Percentiles rank a stretch among this genome's conserved stretches.
phyloP scores from a whole-genome alignment of 371 early-diverging fungal species.

The Blyttiomyces sp. region DNA sequence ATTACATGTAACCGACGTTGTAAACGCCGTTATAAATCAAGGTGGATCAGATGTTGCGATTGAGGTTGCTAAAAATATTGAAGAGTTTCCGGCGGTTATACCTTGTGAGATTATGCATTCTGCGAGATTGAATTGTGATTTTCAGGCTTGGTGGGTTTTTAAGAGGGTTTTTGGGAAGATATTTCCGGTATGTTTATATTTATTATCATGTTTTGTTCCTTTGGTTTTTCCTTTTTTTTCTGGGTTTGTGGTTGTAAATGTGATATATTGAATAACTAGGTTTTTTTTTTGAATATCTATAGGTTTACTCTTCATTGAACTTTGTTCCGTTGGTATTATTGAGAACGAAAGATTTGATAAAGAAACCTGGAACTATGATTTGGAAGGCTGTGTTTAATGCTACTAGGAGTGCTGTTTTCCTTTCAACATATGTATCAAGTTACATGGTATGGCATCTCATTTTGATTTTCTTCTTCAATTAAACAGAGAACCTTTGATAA shows the following conservation, averaged over 20 bases:
- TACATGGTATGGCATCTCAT: slow-evolving; percentile 10
- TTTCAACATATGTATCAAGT: slow-evolving; percentile 58
- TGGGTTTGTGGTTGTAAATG: slow-evolving; percentile 47
- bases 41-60: slow-evolving; percentile 46
- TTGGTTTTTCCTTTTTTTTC: background rate
- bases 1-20: slow-evolving; percentile 41
- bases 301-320: slow-evolving; percentile 71
- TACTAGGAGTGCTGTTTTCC: slow-evolving; percentile 58
- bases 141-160: slow-evolving; percentile 47
- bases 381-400: slow-evolving; percentile 26
- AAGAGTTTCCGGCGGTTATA: slow-evolving; percentile 40
- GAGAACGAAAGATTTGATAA: slow-evolving; percentile 50
- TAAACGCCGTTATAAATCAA: slow-evolving; percentile 37
- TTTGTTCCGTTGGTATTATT: slow-evolving; percentile 67
- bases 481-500: too few species aligned
- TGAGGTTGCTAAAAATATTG: slow-evolving; percentile 31
- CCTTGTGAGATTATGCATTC: slow-evolving; percentile 63
- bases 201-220: background rate
- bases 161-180: slow-evolving; percentile 18
- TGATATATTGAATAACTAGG: too few species aligned
- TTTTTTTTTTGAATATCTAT: slow-evolving; percentile 42
- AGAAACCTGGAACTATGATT: slow-evolving; percentile 46
- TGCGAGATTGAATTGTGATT: slow-evolving; percentile 54
- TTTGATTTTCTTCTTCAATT: too few species aligned
- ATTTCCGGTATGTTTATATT: slow-evolving; percentile 6